These are phyloP conservation scores for Geranomyces variabilis DNA, from an alignment of 192 early-diverging fungal species.

Conservation along the genomic window DNA sequence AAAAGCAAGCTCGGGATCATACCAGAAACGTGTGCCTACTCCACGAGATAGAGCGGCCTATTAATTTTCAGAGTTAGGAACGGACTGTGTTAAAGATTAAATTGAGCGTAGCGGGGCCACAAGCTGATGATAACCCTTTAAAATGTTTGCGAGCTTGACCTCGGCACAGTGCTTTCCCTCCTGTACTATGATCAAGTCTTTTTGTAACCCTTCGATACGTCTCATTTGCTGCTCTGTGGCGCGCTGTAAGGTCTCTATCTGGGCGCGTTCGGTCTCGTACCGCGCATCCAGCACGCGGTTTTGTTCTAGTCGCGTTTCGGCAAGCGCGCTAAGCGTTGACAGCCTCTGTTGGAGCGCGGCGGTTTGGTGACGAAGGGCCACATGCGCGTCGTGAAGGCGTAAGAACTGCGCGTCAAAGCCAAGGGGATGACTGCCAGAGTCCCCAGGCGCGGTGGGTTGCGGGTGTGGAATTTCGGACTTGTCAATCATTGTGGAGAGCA, in stretches of 20 bases:
- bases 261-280: conserved; percentile 12
- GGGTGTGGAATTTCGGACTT: not conserved
- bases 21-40: no score
- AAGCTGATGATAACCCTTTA: not conserved
- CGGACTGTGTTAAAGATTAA: not conserved
- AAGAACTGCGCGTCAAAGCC: conserved; percentile 22
- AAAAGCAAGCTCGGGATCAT: no score
- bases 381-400: conserved; percentile 21
- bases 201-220: conserved; percentile 14
- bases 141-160: not conserved
- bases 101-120: conserved; percentile 4
- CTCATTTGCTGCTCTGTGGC: conserved; percentile 10
- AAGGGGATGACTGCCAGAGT: conserved; percentile 15
- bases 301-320: not conserved
- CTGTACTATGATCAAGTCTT: not conserved
- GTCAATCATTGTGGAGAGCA: not conserved
- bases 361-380: not conserved
- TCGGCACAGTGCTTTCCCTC: not conserved
- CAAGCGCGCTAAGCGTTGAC: not conserved
- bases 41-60: no score
- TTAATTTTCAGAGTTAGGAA: no score
- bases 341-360: conserved; percentile 13
- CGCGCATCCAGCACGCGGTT: conserved; percentile 8
- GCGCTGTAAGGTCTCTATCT: conserved; percentile 2
- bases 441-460: not conserved